Base-by-base conservation (phyloP, 805 yeast species). In the Candida mattraensis region DNA sequence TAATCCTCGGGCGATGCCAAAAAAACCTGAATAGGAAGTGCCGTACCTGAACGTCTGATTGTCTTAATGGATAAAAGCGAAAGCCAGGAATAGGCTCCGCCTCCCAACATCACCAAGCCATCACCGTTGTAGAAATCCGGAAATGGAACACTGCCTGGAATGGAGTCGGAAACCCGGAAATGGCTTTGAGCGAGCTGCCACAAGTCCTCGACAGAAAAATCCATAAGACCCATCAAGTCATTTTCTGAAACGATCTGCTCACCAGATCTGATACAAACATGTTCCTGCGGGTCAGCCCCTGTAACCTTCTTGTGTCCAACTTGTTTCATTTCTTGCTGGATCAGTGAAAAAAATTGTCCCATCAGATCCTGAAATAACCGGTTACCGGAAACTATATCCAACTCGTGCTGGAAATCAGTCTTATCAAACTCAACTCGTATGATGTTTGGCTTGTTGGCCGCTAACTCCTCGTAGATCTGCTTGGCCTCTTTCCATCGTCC, bases 121-220 rank as follows among this genome's bases (percentile, higher is more conserved):
- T 23, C 26, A 5, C 54, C 54, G 16, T 24, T 18, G 40, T 44
- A 54, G 17, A 42, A 14, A 17, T 24, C 21, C 14, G 40, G 36
- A 16, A 51, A 46, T 3, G 38, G 40, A 18, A 40, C 28, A 39
- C 60, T 61, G 3, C 65, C 65, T 0, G 81, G 83, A 56, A 79
- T 54, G 20, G 57, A 56, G 5, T 53, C 53, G 18, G 72, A 65
- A 11, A 74, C 70, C 7, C 12, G 12, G 13, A 26, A 30, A 19
- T 42, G 46, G 26, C 52, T 52, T 6, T 46, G 31, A 50, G 79
- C 83, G 4, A 75, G 62, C 11, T 47, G 38, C 11, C 50, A 61
- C 64, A 79, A 62, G 17, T 63, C 60, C 0, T 47, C 46, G 19
- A 72, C 53, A 8, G 60, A 18, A 22, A 33, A 35, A 9, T 25